Percentiles rank a stretch among this genome's conserved stretches.
Evolutionary conservation across 2,329 filamentous ascomycete species (phyloP).

Genomic region (Furcasterigmium furcatum): DNA sequence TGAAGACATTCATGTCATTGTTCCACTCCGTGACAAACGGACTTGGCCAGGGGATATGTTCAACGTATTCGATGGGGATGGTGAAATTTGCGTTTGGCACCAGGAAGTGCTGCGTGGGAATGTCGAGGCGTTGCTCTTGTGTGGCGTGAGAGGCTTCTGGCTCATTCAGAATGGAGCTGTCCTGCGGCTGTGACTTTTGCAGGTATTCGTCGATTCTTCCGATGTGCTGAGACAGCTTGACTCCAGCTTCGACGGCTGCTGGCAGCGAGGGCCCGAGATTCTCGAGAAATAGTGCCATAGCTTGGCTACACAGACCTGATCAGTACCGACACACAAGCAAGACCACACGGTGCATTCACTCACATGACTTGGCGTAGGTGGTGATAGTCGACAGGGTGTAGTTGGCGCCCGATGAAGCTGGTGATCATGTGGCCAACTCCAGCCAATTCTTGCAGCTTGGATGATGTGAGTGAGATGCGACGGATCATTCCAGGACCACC

Average conservation of each 20-base stretch:
- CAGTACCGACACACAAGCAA: no score
- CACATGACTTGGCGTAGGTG: constrained; percentile 11
- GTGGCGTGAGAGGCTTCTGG: background rate
- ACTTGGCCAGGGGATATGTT: constrained; percentile 2
- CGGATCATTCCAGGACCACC: no score
- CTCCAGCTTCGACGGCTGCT: constrained; percentile 8
- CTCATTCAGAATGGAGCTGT: constrained; percentile 4
- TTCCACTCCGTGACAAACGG: background rate
- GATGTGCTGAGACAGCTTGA: constrained; percentile 11
- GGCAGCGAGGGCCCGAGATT: constrained; percentile 10
- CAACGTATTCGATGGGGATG: constrained; percentile 3
- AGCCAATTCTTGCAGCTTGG: constrained; percentile 12
- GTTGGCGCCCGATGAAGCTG: constrained; percentile 12
- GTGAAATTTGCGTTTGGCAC: constrained; percentile 2
- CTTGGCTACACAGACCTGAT: background rate
- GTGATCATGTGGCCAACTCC: constrained; percentile 12
- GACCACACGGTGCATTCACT: no score
- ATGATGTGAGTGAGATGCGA: background rate
- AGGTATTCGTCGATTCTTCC: constrained; percentile 11
- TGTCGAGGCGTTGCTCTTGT: background rate
- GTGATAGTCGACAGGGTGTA: constrained; percentile 8
- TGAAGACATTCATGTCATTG: background rate
- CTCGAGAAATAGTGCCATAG: constrained; percentile 12
- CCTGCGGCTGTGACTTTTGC: background rate
- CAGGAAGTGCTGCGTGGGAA: constrained; percentile 2